Base-by-base conservation (phyloP, 331 rosid genomes). In the Pyracantha coccinea region DNA sequence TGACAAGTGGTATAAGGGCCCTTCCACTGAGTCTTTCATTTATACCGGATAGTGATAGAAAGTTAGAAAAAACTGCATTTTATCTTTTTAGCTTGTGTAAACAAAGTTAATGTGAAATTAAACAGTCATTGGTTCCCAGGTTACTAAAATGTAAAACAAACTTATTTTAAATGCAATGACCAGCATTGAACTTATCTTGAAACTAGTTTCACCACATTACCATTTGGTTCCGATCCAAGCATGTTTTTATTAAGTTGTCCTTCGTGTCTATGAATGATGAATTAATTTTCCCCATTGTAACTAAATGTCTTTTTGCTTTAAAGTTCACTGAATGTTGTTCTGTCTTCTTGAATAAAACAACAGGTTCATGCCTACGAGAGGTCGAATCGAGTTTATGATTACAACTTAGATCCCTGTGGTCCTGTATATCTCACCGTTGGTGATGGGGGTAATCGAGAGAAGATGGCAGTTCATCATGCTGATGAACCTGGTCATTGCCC, bases 281-380 rank as follows among this genome's bases (percentile, higher is more conserved):
- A 71, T 15, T 15, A 62, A 61, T 35, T 35, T 35, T 35, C 44
- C 44, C 8, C 44, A 35, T 35, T 8, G 44, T 35, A 35, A 35
- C 44, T 35, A 2, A 35, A 35, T 55, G 28, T 60, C 47, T 12
- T 1, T 70, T 32, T n/a, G 23, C 14, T 59, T 67, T 15, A n/a
- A 45, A 20, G 15, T 77, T 7, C 16, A 52, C 59, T 75, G 67
- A 62, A 58, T 16, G 57, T 57, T 55, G 17, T 29, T 68, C n/a
- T 74, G 53, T 60, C 31, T 60, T 21, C 28, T 72, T 72, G 33
- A 62, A 61, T 64, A 19, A 66, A 81, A 58, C 66, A 21, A 70
- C 85, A 92, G 96, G 90, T 92, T 61, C 98, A 92, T 87, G 98
- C 98, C 66, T 92, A 90, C 28, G 96, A 92, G 87, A 89, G 98